Base-by-base conservation (phyloP, 192 early-diverging fungal species). In the Coemansia sp. region DNA sequence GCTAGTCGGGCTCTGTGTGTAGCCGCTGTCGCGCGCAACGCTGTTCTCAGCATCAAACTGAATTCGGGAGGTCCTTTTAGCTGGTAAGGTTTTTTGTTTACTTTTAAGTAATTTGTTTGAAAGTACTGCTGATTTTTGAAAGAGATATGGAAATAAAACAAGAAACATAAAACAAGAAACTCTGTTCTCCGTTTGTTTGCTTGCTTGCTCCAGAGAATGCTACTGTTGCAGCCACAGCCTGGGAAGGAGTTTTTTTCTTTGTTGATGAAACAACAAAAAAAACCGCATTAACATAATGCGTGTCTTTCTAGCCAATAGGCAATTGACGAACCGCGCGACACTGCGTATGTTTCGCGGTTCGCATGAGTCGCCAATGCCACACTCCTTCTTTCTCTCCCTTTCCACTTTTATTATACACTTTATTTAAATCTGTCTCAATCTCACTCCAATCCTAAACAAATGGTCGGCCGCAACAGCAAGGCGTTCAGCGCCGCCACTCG, bases 1-100 rank as follows among this genome's bases (percentile, higher is more conserved):
- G 6, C 19, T 6, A 31, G 28, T 37, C 53, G 53, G 30, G 19
- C 14, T 3, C 50, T 30, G 38, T 34, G 45, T 14, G 25, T 29
- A 20, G 42, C 14, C 4, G n/a, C 25, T 19, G 65, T 33, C 14
- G 41, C 44, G n/a, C 36, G 52, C 45, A 71, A 30, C 30, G 54
- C 57, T 36, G 53, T 71, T 38, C 63, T 58, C 37, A 65, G 58
- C 69, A 71, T 71, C n/a, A n/a, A n/a, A n/a, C n/a, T n/a, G n/a
- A n/a, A n/a, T n/a, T n/a, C n/a, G n/a, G n/a, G n/a, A n/a, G n/a
- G n/a, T n/a, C n/a, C n/a, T n/a, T n/a, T n/a, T n/a, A n/a, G n/a
- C n/a, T n/a, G n/a, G n/a, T n/a, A n/a, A n/a, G n/a, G n/a, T n/a
- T n/a, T n/a, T n/a, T n/a, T n/a, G n/a, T n/a, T n/a, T n/a, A n/a